Conservation (phyloP, 2,329 filamentous ascomycete genomes). For the Hymenoscyphus repandus region DNA sequence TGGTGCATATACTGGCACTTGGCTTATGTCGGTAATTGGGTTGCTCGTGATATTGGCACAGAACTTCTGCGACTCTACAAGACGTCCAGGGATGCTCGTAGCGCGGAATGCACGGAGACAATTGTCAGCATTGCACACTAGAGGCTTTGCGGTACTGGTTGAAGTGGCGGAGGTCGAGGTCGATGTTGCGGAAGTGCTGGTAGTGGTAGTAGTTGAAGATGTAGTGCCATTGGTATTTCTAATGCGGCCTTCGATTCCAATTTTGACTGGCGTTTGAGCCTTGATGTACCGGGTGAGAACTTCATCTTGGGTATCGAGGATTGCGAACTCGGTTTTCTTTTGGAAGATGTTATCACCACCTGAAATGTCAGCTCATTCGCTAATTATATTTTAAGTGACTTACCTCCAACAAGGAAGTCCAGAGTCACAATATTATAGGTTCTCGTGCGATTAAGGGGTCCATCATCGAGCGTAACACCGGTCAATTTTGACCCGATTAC, state of each 20-base stretch:
- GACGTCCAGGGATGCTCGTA: conserved; percentile 28
- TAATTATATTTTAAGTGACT: not conserved
- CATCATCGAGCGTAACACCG: conserved; percentile 44
- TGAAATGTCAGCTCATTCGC: not conserved
- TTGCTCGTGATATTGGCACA: conserved; percentile 22
- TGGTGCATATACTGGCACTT: conserved; percentile 7
- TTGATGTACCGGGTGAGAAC: conserved; percentile 47
- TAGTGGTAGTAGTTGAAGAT: not conserved
- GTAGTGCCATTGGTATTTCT: conserved; percentile 7
- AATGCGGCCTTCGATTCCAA: conserved; percentile 10
- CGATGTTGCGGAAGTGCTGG: not conserved
- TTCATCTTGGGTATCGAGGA: conserved; percentile 49
- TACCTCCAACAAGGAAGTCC: conserved; percentile 51
- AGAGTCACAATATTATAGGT: conserved; percentile 56
- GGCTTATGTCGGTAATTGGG: conserved; percentile 8
- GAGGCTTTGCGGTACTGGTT: not conserved
- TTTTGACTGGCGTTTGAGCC: conserved; percentile 13
- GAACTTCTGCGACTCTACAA: conserved; percentile 31
- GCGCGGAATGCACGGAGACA: conserved; percentile 33
- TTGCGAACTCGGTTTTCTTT: conserved; percentile 36
- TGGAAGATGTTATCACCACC: conserved; percentile 57
- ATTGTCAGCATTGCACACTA: conserved; percentile 29
- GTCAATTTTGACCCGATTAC: conserved; percentile 46
- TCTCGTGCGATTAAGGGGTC: conserved; percentile 39
- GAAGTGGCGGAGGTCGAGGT: too few relatives aligned